These are phyloP conservation scores for Leptodontidium sp. DNA, from an alignment of 2,329 filamentous ascomycete genomes.

Conservation along the genomic window DNA sequence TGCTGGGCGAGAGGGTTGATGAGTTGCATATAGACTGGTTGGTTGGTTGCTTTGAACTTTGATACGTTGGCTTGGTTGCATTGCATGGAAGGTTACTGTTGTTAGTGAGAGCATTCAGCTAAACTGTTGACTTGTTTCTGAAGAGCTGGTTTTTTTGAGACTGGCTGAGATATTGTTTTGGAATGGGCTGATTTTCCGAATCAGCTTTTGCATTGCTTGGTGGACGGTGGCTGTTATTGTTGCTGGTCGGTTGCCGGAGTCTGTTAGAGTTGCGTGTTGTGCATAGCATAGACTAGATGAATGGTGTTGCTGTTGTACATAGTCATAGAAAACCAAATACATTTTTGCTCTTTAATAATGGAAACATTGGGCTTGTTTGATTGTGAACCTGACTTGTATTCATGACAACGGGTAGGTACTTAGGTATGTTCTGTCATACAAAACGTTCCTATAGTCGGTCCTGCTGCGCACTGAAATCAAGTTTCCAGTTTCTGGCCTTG, in stretches of 20 bases:
- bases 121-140: background rate
- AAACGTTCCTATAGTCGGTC: too few relatives aligned
- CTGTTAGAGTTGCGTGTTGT: background rate
- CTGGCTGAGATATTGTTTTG: background rate
- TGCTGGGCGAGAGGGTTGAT: slow-evolving; percentile 13
- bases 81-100: slow-evolving; percentile 7
- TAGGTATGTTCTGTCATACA: too few relatives aligned
- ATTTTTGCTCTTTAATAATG: background rate
- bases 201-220: slow-evolving; percentile 3
- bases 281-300: slow-evolving; percentile 18
- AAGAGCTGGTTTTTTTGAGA: background rate
- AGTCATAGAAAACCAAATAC: slow-evolving; percentile 14
- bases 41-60: slow-evolving; percentile 3
- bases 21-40: slow-evolving; percentile 19
- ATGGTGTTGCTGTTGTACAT: slow-evolving; percentile 5
- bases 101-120: slow-evolving; percentile 7
- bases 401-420: too few relatives aligned
- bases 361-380: too few relatives aligned
- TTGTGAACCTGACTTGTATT: too few relatives aligned
- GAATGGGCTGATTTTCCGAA: background rate
- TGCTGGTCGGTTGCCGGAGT: background rate
- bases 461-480: too few relatives aligned
- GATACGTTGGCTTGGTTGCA: background rate
- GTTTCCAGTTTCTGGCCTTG: too few relatives aligned
- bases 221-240: background rate